phyloP scores from a whole-genome alignment of 208 protist species.

The Acanthamoeba castellanii region DNA sequence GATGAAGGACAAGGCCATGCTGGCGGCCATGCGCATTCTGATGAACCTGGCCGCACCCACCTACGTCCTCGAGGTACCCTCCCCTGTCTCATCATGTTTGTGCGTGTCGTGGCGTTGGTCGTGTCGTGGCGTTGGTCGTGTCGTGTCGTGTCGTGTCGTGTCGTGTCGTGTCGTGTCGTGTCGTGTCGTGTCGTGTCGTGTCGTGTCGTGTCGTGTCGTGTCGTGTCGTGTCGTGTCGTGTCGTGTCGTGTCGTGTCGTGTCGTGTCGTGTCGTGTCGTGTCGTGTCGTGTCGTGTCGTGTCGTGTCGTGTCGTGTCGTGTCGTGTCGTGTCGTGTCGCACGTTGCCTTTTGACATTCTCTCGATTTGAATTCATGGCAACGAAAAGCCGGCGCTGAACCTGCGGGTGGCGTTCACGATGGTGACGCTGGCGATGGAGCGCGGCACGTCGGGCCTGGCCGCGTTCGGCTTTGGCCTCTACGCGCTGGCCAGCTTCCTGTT shows the following conservation, averaged over 20 bases:
- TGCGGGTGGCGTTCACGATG: conserved; percentile 68
- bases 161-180: neutral
- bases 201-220: neutral
- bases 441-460: conserved; percentile 62
- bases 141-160: conserved; percentile 7
- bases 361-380: no score
- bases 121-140: no score
- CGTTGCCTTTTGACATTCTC: no score
- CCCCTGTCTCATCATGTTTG: neutral
- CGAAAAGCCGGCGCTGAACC: neutral
- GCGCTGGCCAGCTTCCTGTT: conserved; percentile 70
- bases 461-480: conserved; percentile 57
- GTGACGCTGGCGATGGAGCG: conserved; percentile 36
- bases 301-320: no score
- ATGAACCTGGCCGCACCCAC: conserved; percentile 67
- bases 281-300: neutral
- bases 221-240: no score
- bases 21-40: conserved; percentile 72
- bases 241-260: neutral
- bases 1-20: conserved; percentile 71
- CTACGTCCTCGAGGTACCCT: conserved; percentile 52
- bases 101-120: neutral
- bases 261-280: no score
- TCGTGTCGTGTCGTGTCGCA: neutral
- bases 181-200: no score